Conservation (phyloP, 2,329 filamentous ascomycete genomes). For the Aurifilum marmelostoma region DNA sequence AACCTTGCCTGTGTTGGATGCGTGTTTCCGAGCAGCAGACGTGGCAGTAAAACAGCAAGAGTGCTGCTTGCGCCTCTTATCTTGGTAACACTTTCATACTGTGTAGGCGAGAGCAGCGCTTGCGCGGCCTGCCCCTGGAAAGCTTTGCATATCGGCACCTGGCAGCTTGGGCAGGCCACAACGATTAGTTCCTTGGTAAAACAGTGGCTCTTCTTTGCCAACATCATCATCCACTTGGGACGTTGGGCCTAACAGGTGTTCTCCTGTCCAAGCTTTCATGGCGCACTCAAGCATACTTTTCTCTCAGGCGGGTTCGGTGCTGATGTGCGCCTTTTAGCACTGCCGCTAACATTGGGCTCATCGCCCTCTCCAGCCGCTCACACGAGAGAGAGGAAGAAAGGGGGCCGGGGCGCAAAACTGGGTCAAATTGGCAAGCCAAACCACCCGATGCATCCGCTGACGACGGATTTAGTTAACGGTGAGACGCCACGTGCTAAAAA, state of each 20-base stretch:
- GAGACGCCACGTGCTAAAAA: conserved; percentile 14
- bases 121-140: conserved; percentile 10
- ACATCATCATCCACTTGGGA: neutral
- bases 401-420: conserved; percentile 5
- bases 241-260: neutral
- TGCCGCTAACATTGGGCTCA: neutral
- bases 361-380: neutral
- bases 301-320: neutral
- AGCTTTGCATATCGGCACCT: conserved; percentile 20
- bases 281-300: neutral
- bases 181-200: conserved; percentile 8
- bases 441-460: neutral
- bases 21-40: no score
- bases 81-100: neutral
- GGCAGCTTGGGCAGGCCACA: conserved; percentile 16
- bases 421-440: neutral
- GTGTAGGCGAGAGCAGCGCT: conserved; percentile 3
- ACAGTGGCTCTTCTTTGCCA: neutral
- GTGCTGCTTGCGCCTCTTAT: neutral
- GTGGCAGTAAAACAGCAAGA: neutral
- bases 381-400: neutral
- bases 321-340: neutral
- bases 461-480: conserved; percentile 8
- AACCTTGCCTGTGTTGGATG: no score
- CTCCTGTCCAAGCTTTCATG: neutral